Percentiles rank a stretch among this genome's conserved stretches.
Conservation (phyloP, 129 eudicot genomes). For the Ambrosia artemisiifolia region DNA sequence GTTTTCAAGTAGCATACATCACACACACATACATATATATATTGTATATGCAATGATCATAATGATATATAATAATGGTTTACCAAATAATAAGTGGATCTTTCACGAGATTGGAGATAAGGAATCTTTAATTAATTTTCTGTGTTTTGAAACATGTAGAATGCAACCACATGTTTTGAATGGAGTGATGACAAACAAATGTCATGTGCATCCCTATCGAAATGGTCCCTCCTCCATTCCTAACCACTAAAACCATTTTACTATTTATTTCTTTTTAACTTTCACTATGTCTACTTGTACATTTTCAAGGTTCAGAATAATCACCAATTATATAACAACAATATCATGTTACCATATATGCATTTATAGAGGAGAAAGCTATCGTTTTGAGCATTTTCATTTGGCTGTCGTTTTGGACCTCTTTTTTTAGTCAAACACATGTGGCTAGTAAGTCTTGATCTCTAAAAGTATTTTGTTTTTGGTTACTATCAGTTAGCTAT, state of each 20-base stretch:
- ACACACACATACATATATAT: neutral
- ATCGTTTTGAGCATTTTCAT: neutral
- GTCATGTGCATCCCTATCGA: constrained; percentile 40
- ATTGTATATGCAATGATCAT: neutral
- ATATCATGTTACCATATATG: neutral
- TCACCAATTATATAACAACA: neutral
- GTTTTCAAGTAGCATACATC: too few species aligned
- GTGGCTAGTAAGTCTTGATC: neutral
- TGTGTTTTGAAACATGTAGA: constrained; percentile 19
- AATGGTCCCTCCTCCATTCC: constrained; percentile 32
- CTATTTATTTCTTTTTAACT: constrained; percentile 20
- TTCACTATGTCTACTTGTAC: constrained; percentile 18
- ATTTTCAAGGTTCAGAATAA: neutral
- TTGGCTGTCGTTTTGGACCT: too few species aligned
- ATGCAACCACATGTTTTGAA: constrained; percentile 31
- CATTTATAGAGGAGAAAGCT: neutral
- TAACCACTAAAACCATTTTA: constrained; percentile 19
- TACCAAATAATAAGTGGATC: neutral
- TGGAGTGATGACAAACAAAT: constrained; percentile 36
- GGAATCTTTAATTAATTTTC: constrained; percentile 26
- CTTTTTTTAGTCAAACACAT: neutral
- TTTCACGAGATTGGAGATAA: constrained; percentile 27
- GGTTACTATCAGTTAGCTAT: neutral
- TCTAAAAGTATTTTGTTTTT: neutral
- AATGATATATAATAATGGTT: neutral